Base-by-base conservation (phyloP, 169 alveolate species). In the Eimeria falciformis region DNA sequence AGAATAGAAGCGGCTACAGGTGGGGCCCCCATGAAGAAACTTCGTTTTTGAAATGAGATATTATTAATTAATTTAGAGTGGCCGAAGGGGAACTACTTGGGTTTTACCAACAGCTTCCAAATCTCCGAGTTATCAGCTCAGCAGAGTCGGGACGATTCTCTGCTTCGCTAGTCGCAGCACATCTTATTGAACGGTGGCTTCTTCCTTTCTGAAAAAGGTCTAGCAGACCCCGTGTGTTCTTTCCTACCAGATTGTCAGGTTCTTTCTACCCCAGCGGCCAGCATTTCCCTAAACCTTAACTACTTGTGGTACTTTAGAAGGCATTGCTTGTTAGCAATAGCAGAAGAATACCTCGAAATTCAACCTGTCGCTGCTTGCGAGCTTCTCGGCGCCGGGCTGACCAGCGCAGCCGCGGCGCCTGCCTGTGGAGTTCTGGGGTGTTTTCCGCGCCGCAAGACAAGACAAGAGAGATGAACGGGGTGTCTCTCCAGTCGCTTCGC, bases 401-500 rank as follows among this genome's bases (percentile, higher is more conserved):
- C n/a, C n/a, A n/a, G n/a, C n/a, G n/a, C n/a, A n/a, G n/a, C n/a
- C n/a, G n/a, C n/a, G n/a, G n/a, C 62, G 11, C 23, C 62, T 50
- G 62, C 62, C 18, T 12, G 23, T 50, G 62, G 23, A 12, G 62
- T 21, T 50, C 62, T 50, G 62, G 23, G 11, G 62, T 21, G 11
- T 12, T 21, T 1, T 12, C 62, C 11, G 62, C 62, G 23, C 29
- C 46, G 86, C 27, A 47, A 47, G 21, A 47, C 6, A 6, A 47
- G 14, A 6, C 58, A 6, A 6, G 23, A 6, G 29, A 5, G 27
- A 62, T 62, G 73, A n/a, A 62, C 37, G 73, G 73, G 12, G 17
- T 62, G 14, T 14, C 11, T 29, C 73, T n/a, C 29, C 73, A 62
- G 73, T 62, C 73, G 11, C 73, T 62, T n/a, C 73, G 73, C 73